phyloP scores from a whole-genome alignment of 768 basidiomycete genomes.

The Nidularia pulvinata region DNA sequence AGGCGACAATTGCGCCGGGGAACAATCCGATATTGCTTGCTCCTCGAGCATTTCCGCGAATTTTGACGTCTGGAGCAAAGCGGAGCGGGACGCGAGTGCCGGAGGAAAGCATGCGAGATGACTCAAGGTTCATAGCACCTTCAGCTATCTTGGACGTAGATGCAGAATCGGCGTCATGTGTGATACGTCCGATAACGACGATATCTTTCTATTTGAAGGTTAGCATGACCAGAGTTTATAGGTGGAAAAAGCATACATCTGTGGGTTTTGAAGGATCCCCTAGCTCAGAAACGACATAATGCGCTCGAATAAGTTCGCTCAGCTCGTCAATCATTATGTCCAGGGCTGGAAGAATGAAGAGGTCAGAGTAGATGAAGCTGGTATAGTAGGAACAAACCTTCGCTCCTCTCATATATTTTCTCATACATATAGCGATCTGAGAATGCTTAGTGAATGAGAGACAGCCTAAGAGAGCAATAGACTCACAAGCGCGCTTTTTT shows the following conservation, averaged over 20 bases:
- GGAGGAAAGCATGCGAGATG: conserved; percentile 72
- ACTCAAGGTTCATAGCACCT: conserved; percentile 75
- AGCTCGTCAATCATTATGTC: conserved; percentile 90
- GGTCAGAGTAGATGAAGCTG: background rate
- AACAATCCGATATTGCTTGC: conserved; percentile 74
- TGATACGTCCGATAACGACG: conserved; percentile 73
- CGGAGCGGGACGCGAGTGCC: conserved; percentile 71
- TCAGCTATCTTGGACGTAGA: conserved; percentile 71
- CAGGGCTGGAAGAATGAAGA: conserved; percentile 49
- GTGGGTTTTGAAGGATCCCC: conserved; percentile 64
- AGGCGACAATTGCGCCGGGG: conserved; percentile 84
- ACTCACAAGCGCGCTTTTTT: conserved; percentile 60
- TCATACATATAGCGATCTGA: conserved; percentile 95
- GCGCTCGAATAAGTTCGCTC: conserved; percentile 66
- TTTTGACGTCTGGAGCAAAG: conserved; percentile 64
- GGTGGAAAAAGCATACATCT: conserved; percentile 28
- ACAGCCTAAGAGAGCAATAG: background rate
- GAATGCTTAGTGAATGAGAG: background rate
- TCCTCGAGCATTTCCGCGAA: conserved; percentile 64
- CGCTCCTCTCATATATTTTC: conserved; percentile 81
- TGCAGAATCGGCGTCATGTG: conserved; percentile 61
- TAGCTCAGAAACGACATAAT: conserved; percentile 74
- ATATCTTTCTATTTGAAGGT: conserved; percentile 51
- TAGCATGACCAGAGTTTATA: conserved; percentile 1
- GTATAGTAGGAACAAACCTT: conserved; percentile 46